These are phyloP conservation scores for Thalassiosira oceanica DNA, from an alignment of 352 stramenopile species.

Conservation along the genomic window DNA sequence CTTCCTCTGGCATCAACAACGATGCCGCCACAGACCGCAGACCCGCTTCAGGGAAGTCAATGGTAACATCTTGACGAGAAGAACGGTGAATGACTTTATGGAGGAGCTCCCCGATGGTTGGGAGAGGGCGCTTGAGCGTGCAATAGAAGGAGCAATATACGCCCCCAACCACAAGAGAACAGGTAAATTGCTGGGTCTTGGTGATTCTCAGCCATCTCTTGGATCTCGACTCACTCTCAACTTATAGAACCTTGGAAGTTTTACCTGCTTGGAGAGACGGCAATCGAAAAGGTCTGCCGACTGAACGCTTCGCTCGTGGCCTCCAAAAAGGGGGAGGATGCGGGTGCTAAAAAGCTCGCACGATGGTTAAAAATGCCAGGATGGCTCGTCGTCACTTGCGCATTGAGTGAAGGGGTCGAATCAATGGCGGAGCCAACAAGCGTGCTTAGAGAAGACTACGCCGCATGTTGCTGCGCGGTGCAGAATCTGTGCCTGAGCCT, in stretches of 20 bases:
- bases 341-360: conserved; percentile 32
- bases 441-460: conserved; percentile 49
- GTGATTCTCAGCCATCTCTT: too few relatives aligned
- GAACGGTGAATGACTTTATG: conserved; percentile 55
- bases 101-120: conserved; percentile 17
- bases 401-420: neutral
- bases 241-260: conserved; percentile 65
- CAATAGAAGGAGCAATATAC: conserved; percentile 44
- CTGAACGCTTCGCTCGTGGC: conserved; percentile 48
- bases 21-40: conserved; percentile 13
- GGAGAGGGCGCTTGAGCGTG: conserved; percentile 30
- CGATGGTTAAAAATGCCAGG: conserved; percentile 49
- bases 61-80: conserved; percentile 22
- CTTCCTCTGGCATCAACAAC: too few relatives aligned
- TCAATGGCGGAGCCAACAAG: conserved; percentile 22
- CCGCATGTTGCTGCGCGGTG: conserved; percentile 49
- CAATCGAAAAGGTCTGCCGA: conserved; percentile 39
- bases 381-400: conserved; percentile 57
- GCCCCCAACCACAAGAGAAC: conserved; percentile 62
- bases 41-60: conserved; percentile 9
- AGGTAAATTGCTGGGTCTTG: too few relatives aligned
- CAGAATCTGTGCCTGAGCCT: conserved; percentile 54
- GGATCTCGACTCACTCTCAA: too few relatives aligned
- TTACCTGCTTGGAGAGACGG: conserved; percentile 42
- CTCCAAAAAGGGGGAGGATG: conserved; percentile 26